Evolutionary conservation across 371 early-diverging fungal genomes (phyloP), one percentile per base, ranked within the genome.

Genomic region (Rhizopus sp.): DNA sequence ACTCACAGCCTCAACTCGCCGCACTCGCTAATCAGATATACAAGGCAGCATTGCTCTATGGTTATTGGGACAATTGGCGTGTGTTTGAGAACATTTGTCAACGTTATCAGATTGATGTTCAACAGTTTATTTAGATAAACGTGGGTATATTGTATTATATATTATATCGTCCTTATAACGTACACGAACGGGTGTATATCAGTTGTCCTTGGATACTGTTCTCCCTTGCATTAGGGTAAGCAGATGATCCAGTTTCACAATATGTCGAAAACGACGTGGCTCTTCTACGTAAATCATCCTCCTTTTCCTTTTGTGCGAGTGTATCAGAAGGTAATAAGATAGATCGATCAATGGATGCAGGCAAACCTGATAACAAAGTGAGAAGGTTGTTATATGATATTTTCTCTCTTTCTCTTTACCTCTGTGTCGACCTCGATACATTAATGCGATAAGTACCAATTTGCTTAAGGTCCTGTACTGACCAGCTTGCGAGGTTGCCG

Each of bases 271-370:
- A 53, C n/a, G 55, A 55, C 0, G 69, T 49, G 9, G 53, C 55
- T 48, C 70, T 31, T 68, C 71, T 60, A 57, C 62, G 57, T 23
- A 57, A 35, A 13, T 64, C 55, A 29, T 67, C 59, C 50, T 71
- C 64, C 50, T 59, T 61, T 60, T 71, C 71, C 10, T 61, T 64
- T 41, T 64, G 48, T n/a, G 59, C 64, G n/a, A 67, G 37, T 45
- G 62, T 42, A 34, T 68, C 78, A 17, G 75, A 75, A 8, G 78
- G 78, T 30, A 78, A 53, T 23, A 78, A 48, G 9, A 78, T 71
- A 32, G 78, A 75, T 39, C 78, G 64, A 68, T 78, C 78, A 50
- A 78, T 78, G 23, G 75, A 66, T 3, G 70, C 70, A 9, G 78
- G 78, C 10, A 78, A 52, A 39, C 74, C 76, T 76, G 51, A 4